Conservation (phyloP, 768 basidiomycete genomes). For the Pholiota microspora region DNA sequence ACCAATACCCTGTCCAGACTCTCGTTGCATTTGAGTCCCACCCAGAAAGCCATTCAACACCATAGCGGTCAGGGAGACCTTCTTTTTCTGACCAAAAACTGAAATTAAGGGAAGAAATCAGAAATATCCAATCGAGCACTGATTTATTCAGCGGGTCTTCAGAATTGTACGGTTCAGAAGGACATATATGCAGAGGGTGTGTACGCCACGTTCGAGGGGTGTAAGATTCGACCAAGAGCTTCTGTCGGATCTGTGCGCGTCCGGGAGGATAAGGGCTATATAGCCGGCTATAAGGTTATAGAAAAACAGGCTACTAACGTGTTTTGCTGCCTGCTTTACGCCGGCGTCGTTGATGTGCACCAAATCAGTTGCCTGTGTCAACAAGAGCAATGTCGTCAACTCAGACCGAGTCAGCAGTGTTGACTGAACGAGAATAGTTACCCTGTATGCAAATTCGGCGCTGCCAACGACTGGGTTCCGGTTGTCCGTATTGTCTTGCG, state of each 20-base stretch:
- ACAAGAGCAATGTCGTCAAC: constrained; percentile 7
- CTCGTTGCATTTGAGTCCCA: constrained; percentile 54
- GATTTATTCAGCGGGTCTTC: constrained; percentile 51
- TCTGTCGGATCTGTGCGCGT: constrained; percentile 54
- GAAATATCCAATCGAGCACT: constrained; percentile 83
- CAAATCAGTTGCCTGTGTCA: constrained; percentile 51
- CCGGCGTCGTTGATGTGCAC: constrained; percentile 60
- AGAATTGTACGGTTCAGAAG: constrained; percentile 59
- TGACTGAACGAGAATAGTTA: constrained; percentile 25
- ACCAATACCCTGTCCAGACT: constrained; percentile 85
- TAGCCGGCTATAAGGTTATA: constrained; percentile 1
- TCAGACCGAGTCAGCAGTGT: not conserved
- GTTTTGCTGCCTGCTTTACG: constrained; percentile 63
- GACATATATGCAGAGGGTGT: constrained; percentile 71
- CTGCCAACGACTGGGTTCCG: constrained; percentile 60
- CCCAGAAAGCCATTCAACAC: constrained; percentile 72
- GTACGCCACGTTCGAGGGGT: constrained; percentile 81
- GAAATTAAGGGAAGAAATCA: constrained; percentile 84
- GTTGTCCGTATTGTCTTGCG: constrained; percentile 19
- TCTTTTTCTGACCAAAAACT: constrained; percentile 84
- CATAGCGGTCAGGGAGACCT: constrained; percentile 59
- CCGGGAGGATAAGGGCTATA: constrained; percentile 7
- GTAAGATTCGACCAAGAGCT: constrained; percentile 62
- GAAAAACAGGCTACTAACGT: constrained; percentile 39
- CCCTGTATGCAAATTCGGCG: constrained; percentile 57